phyloP scores from a whole-genome alignment of 2,329 filamentous ascomycete genomes.

The Ascochyta lentis region DNA sequence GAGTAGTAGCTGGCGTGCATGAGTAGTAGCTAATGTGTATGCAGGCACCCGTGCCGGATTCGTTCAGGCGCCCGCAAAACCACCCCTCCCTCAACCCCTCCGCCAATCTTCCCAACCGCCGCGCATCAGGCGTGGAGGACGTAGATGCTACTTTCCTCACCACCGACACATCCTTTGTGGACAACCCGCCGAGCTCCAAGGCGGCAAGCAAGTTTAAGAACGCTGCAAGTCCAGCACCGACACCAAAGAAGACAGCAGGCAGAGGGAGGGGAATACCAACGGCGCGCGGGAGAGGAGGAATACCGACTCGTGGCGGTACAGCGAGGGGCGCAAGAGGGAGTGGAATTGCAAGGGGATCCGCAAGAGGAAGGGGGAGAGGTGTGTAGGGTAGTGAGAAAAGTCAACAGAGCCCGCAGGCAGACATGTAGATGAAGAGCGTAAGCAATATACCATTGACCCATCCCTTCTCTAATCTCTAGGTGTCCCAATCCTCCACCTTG shows the following conservation, averaged over 20 bases:
- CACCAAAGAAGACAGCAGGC: slow-evolving; percentile 29
- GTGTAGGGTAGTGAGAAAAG: neutral
- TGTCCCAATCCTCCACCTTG: neutral
- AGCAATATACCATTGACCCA: slow-evolving; percentile 17
- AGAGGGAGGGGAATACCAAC: slow-evolving; percentile 45
- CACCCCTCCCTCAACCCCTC: slow-evolving; percentile 31
- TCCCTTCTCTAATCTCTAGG: slow-evolving; percentile 10
- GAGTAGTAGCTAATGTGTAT: neutral
- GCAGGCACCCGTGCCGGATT: slow-evolving; percentile 82
- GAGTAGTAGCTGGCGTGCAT: neutral
- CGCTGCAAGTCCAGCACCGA: slow-evolving; percentile 41
- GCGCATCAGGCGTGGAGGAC: slow-evolving; percentile 50
- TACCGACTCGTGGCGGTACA: slow-evolving; percentile 43
- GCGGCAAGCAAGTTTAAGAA: slow-evolving; percentile 51
- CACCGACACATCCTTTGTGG: slow-evolving; percentile 88
- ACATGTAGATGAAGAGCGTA: slow-evolving; percentile 4
- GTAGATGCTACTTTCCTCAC: slow-evolving; percentile 90
- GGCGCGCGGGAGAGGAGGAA: slow-evolving; percentile 41
- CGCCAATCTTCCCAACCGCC: slow-evolving; percentile 28
- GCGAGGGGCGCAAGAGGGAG: slow-evolving; percentile 44
- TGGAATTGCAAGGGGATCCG: slow-evolving; percentile 45
- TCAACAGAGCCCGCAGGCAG: neutral
- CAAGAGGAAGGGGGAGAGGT: slow-evolving; percentile 46
- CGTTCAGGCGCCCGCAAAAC: slow-evolving; percentile 64
- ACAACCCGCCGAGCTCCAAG: slow-evolving; percentile 73